Conservation (phyloP, 163 green algal genomes). For the Chloroidium sp. region DNA sequence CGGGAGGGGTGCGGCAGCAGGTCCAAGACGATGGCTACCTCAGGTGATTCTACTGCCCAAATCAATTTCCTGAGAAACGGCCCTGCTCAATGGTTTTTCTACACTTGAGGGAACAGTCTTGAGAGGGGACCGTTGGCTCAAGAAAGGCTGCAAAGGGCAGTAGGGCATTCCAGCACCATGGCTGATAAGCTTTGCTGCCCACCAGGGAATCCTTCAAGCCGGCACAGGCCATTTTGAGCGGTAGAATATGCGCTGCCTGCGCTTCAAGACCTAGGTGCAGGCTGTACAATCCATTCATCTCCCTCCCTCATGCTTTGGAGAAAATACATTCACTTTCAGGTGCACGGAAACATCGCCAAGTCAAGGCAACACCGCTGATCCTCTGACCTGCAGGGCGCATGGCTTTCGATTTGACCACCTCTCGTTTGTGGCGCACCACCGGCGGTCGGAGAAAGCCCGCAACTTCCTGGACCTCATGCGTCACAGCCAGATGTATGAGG, state of each 20-base stretch:
- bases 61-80: background rate
- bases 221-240: too few relatives aligned
- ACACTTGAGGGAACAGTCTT: background rate
- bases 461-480: slow-evolving; percentile 51
- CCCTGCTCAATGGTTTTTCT: background rate
- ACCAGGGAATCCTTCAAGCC: too few relatives aligned
- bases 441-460: slow-evolving; percentile 32
- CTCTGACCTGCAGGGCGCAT: slow-evolving; percentile 21
- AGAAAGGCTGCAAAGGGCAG: too few relatives aligned
- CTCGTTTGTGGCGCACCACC: slow-evolving; percentile 28
- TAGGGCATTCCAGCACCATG: too few relatives aligned
- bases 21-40: slow-evolving; percentile 12
- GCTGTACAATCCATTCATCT: too few relatives aligned
- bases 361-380: too few relatives aligned
- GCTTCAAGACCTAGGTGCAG: background rate
- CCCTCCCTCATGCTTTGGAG: too few relatives aligned
- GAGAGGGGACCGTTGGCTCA: too few relatives aligned
- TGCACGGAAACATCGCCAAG: too few relatives aligned
- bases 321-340: too few relatives aligned
- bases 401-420: slow-evolving; percentile 38
- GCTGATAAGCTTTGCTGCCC: too few relatives aligned
- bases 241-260: background rate
- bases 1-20: background rate
- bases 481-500: slow-evolving; percentile 65
- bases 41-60: background rate